A percentile compares a stretch with the other conserved stretches of the same genome.
Evolutionary conservation across 1,139 yeast genomes (phyloP).

Genomic region (Yamadazyma oceani): DNA sequence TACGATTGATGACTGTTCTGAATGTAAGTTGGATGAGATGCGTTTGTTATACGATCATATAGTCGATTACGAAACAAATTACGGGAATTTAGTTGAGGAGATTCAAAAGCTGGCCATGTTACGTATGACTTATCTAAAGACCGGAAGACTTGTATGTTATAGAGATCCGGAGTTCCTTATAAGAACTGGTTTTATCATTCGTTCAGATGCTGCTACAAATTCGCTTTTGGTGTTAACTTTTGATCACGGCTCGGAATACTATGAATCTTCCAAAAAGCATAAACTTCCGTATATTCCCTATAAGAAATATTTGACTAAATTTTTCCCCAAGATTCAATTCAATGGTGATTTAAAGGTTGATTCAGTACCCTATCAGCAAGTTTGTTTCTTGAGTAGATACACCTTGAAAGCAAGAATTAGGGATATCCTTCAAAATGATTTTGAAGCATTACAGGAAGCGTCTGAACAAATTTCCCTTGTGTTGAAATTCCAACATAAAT

Average conservation of each 20-base stretch:
- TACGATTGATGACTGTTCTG: conserved; percentile 37
- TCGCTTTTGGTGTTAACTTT: conserved; percentile 42
- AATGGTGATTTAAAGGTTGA: conserved; percentile 36
- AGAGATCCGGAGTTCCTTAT: conserved; percentile 44
- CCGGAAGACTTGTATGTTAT: conserved; percentile 64
- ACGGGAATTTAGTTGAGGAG: conserved; percentile 48
- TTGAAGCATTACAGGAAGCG: conserved; percentile 42
- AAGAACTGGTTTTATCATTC: conserved; percentile 56
- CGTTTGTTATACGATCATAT: conserved; percentile 47
- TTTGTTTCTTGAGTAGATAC: conserved; percentile 54
- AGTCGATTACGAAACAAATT: conserved; percentile 43
- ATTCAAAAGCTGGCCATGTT: conserved; percentile 47
- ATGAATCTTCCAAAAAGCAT: conserved; percentile 22
- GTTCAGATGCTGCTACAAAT: conserved; percentile 30
- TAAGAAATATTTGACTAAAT: conserved; percentile 23
- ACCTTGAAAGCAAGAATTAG: conserved; percentile 41
- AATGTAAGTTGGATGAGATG: conserved; percentile 39
- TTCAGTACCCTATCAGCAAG: conserved; percentile 44
- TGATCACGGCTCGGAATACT: conserved; percentile 43
- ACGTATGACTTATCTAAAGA: conserved; percentile 42
- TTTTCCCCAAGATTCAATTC: conserved; percentile 32
- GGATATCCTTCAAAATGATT: conserved; percentile 45
- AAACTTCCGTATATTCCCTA: conserved; percentile 57
- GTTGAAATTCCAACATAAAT: conserved; percentile 41
- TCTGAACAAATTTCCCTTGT: conserved; percentile 39